These are phyloP conservation scores for Staphylotrichum tortipilum DNA, from an alignment of 495 filamentous ascomycete genomes.

Conservation along the genomic window DNA sequence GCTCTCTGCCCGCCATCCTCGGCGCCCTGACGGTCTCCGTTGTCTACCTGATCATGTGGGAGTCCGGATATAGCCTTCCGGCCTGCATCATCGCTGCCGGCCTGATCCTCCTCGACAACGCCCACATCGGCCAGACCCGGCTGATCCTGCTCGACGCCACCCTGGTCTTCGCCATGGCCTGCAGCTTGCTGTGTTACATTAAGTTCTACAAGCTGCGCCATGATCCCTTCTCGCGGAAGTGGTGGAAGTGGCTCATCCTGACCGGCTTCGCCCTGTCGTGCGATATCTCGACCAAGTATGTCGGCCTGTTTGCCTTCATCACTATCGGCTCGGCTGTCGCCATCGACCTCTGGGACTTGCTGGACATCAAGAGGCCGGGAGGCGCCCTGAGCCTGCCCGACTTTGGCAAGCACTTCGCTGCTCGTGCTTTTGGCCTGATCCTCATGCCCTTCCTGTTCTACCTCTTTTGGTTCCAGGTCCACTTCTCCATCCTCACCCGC, in stretches of 20 bases:
- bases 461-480: conserved; percentile 99
- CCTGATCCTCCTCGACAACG: conserved; percentile 92
- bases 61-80: conserved; percentile 92
- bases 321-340: conserved; percentile 89
- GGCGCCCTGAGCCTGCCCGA: conserved; percentile 67
- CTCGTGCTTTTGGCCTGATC: conserved; percentile 74
- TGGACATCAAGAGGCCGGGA: conserved; percentile 73
- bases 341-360: conserved; percentile 90
- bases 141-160: conserved; percentile 93
- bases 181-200: conserved; percentile 86
- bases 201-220: conserved; percentile 97
- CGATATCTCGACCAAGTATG: conserved; percentile 97
- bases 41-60: conserved; percentile 97
- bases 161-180: conserved; percentile 88
- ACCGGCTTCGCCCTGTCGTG: conserved; percentile 92
- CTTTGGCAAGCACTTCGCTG: conserved; percentile 84
- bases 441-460: conserved; percentile 94
- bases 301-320: conserved; percentile 93
- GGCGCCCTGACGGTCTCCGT: conserved; percentile 91
- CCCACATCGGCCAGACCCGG: conserved; percentile 92
- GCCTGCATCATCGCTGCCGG: conserved; percentile 81
- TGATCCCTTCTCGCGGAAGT: conserved; percentile 81
- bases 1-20: conserved; percentile 84
- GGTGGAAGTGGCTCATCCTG: conserved; percentile 98
- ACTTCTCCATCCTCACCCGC: conserved; percentile 79